These are phyloP conservation scores for Wickerhamiella azymoides DNA, from an alignment of 805 yeast species.

Conservation along the genomic window DNA sequence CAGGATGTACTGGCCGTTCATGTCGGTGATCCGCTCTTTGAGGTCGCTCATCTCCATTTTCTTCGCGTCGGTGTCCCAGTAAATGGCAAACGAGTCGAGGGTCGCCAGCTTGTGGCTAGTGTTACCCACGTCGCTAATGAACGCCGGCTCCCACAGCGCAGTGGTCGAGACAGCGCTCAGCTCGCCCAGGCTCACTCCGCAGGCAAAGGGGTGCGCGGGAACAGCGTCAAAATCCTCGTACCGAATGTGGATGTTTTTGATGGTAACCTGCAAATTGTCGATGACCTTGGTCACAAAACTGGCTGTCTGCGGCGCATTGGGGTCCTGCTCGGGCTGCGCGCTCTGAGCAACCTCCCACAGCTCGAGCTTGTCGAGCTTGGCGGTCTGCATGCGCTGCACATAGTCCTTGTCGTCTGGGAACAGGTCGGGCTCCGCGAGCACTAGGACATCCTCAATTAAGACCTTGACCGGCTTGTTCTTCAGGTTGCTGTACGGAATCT, in stretches of 20 bases:
- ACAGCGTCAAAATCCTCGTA: constrained; percentile 70
- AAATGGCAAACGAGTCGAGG: constrained; percentile 58
- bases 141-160: constrained; percentile 69
- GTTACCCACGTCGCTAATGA: constrained; percentile 54
- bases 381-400: constrained; percentile 45
- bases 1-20: constrained; percentile 33
- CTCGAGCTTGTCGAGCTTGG: constrained; percentile 55
- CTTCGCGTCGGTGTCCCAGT: constrained; percentile 63
- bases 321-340: constrained; percentile 23
- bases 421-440: constrained; percentile 65
- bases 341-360: constrained; percentile 35
- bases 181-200: constrained; percentile 75
- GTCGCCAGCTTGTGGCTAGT: constrained; percentile 66
- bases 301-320: constrained; percentile 25
- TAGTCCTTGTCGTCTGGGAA: constrained; percentile 46
- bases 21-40: constrained; percentile 17
- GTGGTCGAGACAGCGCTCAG: constrained; percentile 87
- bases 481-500: constrained; percentile 93
- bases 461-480: constrained; percentile 87
- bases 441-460: constrained; percentile 69
- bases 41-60: constrained; percentile 35
- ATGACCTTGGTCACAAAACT: constrained; percentile 68
- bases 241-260: constrained; percentile 79
- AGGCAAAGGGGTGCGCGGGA: constrained; percentile 61
- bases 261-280: constrained; percentile 83